phyloP scores from a whole-genome alignment of 768 basidiomycete species.

The Psilocybe sp. region DNA sequence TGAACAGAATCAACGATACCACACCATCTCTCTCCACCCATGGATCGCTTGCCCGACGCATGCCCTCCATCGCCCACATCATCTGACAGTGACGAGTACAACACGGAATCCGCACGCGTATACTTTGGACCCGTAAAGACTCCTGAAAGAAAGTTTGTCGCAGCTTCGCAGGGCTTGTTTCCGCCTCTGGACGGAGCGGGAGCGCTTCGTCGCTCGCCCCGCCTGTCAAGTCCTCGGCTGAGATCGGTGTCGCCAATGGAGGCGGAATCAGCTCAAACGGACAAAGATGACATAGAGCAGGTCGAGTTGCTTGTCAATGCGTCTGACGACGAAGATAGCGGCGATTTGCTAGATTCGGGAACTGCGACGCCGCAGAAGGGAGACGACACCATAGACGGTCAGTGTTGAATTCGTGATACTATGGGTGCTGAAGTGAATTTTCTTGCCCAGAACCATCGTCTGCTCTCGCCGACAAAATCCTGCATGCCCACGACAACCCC shows the following conservation, averaged over 20 bases:
- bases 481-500: conserved; percentile 72
- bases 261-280: conserved; percentile 15
- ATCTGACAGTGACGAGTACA: conserved; percentile 40
- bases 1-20: not conserved
- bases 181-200: conserved; percentile 18
- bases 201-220: conserved; percentile 47
- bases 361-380: conserved; percentile 51
- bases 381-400: conserved; percentile 39
- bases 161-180: conserved; percentile 28
- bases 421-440: conserved; percentile 2
- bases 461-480: conserved; percentile 60
- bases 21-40: not conserved
- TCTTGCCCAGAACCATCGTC: conserved; percentile 58
- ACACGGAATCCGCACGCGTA: conserved; percentile 40
- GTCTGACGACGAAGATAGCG: conserved; percentile 30
- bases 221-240: conserved; percentile 41
- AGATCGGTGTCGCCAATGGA: conserved; percentile 19
- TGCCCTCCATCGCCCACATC: conserved; percentile 26
- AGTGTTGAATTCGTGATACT: conserved; percentile 20
- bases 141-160: conserved; percentile 46
- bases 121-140: conserved; percentile 53
- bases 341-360: conserved; percentile 26
- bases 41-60: conserved; percentile 14
- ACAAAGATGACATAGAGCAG: conserved; percentile 24
- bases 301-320: conserved; percentile 24